Evolutionary conservation across 371 early-diverging fungal species (phyloP), one percentile per base, ranked within the genome.

Genomic region (Mucor velutinosus): DNA sequence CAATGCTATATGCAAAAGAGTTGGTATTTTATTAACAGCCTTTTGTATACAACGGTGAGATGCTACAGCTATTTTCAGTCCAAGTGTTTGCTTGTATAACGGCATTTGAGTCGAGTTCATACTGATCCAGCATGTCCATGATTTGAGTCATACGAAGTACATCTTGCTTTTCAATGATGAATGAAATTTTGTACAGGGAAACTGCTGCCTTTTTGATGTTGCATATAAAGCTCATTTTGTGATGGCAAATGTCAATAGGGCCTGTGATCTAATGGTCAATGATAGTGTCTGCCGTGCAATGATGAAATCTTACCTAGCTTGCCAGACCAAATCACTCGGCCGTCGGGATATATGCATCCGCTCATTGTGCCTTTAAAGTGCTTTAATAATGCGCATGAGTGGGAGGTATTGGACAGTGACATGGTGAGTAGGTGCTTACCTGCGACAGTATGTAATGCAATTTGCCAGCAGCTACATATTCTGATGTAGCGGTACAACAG

Each of bases 391-490:
- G 43, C 32, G 23, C 49, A 10, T 8, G 4, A 45, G n/a, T 66
- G 51, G 2, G 5, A 19, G 23, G 51, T 1, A 11, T 11, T 33
- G 14, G 14, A 11, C 6, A 53, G 1, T 23, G 27, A 12, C 7
- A 45, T 19, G 19, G 7, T 4, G 3, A 8, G 27, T 23, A 3
- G 27, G 27, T 25, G 19, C 37, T 32, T 64, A 64, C 74, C 58
- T 70, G 64, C 7, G 58, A 64, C 37, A 74, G 49, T 15, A 67
- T 65, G 47, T 74, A 61, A 56, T 70, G 70, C 35, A 74, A 39
- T 62, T 74, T 74, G 7, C 70, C 74, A 33, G 67, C 70, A 58
- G 74, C 74, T 32, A 65, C 62, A 23, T 58, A 60, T 65, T 70
- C 67, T 37, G 63, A 64, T 32, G 39, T 33, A 32, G 74, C 74